A percentile compares a stretch with the other conserved stretches of the same genome.
Conservation (phyloP, 495 filamentous ascomycete genomes). For the Cairneyella variabilis region DNA sequence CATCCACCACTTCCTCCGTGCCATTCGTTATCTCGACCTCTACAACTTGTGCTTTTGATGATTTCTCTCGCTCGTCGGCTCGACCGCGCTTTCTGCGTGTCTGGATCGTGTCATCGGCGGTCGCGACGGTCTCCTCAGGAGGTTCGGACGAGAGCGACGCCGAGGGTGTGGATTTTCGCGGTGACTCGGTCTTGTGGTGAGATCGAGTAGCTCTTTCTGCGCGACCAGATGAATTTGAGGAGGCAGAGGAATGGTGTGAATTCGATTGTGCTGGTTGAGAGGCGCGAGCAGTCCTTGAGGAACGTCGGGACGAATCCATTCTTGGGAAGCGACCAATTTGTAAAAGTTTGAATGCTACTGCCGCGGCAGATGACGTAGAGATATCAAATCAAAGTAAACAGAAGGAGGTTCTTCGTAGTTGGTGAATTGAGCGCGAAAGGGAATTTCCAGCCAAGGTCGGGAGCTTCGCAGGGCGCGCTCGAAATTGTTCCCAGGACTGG, state of each 20-base stretch:
- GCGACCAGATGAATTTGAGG: slow-evolving; percentile 59
- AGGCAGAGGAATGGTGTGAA: slow-evolving; percentile 74
- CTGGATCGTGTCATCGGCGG: slow-evolving; percentile 57
- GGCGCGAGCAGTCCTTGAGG: slow-evolving; percentile 76
- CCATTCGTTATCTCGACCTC: slow-evolving; percentile 48
- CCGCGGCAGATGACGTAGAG: neutral
- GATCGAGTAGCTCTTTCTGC: slow-evolving; percentile 67
- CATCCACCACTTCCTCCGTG: slow-evolving; percentile 67
- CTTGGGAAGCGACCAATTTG: neutral
- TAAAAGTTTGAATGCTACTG: neutral
- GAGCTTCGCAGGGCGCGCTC: slow-evolving; percentile 16
- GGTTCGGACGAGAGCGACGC: slow-evolving; percentile 75
- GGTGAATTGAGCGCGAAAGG: slow-evolving; percentile 6
- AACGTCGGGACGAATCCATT: slow-evolving; percentile 68
- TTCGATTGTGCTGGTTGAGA: slow-evolving; percentile 65
- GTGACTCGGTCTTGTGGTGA: slow-evolving; percentile 67
- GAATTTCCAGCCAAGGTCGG: neutral
- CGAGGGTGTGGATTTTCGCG: slow-evolving; percentile 67
- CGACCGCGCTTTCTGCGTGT: slow-evolving; percentile 71
- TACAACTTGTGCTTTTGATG: slow-evolving; percentile 44
- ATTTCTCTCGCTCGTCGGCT: slow-evolving; percentile 55
- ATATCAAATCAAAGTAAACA: neutral
- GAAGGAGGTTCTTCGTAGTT: neutral
- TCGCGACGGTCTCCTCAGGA: slow-evolving; percentile 52
- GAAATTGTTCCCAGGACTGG: neutral